phyloP scores from a whole-genome alignment of 805 yeast species.

The Metschnikowia henanensis region DNA sequence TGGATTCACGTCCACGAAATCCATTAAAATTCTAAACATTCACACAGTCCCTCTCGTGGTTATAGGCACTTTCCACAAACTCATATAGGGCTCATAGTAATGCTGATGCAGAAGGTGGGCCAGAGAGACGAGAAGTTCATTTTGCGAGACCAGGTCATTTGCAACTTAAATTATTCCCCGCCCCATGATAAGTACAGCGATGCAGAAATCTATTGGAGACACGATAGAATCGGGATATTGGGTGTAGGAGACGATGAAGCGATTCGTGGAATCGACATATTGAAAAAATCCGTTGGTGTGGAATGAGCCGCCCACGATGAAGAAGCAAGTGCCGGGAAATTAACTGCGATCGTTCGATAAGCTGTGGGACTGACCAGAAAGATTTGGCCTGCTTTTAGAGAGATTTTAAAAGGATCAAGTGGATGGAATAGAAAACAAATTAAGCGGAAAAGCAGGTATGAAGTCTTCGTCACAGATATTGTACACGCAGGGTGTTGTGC shows the following conservation, averaged over 20 bases:
- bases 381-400: slow-evolving; percentile 9
- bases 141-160: slow-evolving; percentile 26
- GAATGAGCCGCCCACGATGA: slow-evolving; percentile 39
- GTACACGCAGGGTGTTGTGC: too few species aligned
- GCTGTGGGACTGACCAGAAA: slow-evolving; percentile 47
- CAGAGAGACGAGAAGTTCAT: background rate
- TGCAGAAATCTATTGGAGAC: slow-evolving; percentile 48
- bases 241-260: slow-evolving; percentile 68
- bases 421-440: too few species aligned
- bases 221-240: slow-evolving; percentile 55
- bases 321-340: slow-evolving; percentile 44
- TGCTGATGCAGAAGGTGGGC: slow-evolving; percentile 39
- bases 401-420: background rate
- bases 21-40: slow-evolving; percentile 7
- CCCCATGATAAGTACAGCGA: slow-evolving; percentile 71
- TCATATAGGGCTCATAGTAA: slow-evolving; percentile 70
- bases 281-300: slow-evolving; percentile 34
- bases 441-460: too few species aligned
- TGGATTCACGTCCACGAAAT: slow-evolving; percentile 58
- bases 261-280: slow-evolving; percentile 57
- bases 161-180: slow-evolving; percentile 44
- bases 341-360: slow-evolving; percentile 41
- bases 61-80: slow-evolving; percentile 75
- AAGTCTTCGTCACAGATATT: too few species aligned
- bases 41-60: slow-evolving; percentile 44